Evolutionary conservation across 2,329 filamentous ascomycete genomes (phyloP), one percentile per base, ranked within the genome.

Genomic region (Xylariaceae sp.): DNA sequence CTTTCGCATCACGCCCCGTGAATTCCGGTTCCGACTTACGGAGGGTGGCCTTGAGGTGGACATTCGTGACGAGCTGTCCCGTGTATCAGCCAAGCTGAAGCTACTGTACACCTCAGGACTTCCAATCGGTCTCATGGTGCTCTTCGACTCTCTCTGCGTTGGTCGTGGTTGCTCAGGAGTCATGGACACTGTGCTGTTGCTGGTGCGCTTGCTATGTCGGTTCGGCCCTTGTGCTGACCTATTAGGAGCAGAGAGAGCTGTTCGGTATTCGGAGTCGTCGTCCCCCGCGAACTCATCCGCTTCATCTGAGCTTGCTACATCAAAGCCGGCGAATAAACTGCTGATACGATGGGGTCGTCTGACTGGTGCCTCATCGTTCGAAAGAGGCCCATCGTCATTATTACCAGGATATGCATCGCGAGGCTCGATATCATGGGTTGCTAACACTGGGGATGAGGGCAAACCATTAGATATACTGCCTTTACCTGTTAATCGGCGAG

Each of bases 321-420:
- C 89, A 60, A 95, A 94, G 0, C 89, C 89, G 31, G 89, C 88
- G 69, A 94, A 94, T n/a, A 95, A 75, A 65, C 89, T 94, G 70
- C 88, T 93, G 45, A 89, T 86, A 50, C 89, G 80, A 64, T 88
- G 85, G 1, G 89, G 88, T 14, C 86, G 81, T 54, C 86, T 81
- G 65, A 88, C 76, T 2, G 84, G 80, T 2, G 79, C 77, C 48
- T 77, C 80, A 13, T 82, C 77, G 50, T 70, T 73, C 1, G 85
- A 84, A 39, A 91, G 72, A 2, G 88, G 87, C 0, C 88, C 88
- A 62, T 92, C 86, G 62, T 94, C 89, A 62, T 92, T 91, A 67
- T 90, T 90, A 0, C 86, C 87, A 2, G 87, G 86, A 66, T 91
- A 92, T 2, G 81, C 78, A 63, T 92, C 85, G 41, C 82, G 77